These are phyloP conservation scores for Starmerella vitae DNA, from an alignment of 805 yeast species.

Conservation along the genomic window DNA sequence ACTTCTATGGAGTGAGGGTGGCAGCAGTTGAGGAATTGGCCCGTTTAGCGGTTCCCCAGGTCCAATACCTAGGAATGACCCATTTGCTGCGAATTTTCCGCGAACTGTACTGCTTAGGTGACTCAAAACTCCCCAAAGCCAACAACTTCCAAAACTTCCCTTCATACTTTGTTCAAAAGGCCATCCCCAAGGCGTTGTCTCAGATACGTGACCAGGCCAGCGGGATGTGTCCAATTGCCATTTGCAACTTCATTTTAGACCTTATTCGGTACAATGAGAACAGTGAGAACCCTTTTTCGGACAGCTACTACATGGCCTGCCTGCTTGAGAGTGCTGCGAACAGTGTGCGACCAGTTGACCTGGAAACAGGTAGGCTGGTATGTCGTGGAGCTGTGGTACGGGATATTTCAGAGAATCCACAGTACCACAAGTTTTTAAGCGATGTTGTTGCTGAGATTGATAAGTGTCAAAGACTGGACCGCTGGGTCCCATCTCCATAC, in stretches of 20 bases:
- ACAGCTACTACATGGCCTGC: slow-evolving; percentile 48
- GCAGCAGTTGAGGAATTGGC: slow-evolving; percentile 78
- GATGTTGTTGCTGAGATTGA: slow-evolving; percentile 54
- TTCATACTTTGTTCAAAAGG: slow-evolving; percentile 53
- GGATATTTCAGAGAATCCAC: slow-evolving; percentile 13
- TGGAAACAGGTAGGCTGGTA: slow-evolving; percentile 11
- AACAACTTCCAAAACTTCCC: slow-evolving; percentile 69
- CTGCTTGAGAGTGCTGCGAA: slow-evolving; percentile 44
- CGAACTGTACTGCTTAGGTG: slow-evolving; percentile 56
- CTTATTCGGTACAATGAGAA: slow-evolving; percentile 76
- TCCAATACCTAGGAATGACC: slow-evolving; percentile 55
- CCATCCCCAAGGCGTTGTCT: slow-evolving; percentile 51
- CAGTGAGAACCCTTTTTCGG: slow-evolving; percentile 61
- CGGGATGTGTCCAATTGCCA: slow-evolving; percentile 47
- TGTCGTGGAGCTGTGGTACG: slow-evolving; percentile 10
- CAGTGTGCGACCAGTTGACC: slow-evolving; percentile 23
- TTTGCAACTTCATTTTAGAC: slow-evolving; percentile 52
- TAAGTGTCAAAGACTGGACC: slow-evolving; percentile 65
- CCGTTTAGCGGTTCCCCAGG: slow-evolving; percentile 44
- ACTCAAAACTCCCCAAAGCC: slow-evolving; percentile 51
- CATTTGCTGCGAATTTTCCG: slow-evolving; percentile 62
- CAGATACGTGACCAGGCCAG: slow-evolving; percentile 41
- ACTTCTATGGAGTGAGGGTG: slow-evolving; percentile 75
- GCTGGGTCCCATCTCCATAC: slow-evolving; percentile 69
- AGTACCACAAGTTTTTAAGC: slow-evolving; percentile 27